These are phyloP conservation scores for Citrullus mucosospermus DNA, from an alignment of 306 rosid genomes.

Conservation along the genomic window DNA sequence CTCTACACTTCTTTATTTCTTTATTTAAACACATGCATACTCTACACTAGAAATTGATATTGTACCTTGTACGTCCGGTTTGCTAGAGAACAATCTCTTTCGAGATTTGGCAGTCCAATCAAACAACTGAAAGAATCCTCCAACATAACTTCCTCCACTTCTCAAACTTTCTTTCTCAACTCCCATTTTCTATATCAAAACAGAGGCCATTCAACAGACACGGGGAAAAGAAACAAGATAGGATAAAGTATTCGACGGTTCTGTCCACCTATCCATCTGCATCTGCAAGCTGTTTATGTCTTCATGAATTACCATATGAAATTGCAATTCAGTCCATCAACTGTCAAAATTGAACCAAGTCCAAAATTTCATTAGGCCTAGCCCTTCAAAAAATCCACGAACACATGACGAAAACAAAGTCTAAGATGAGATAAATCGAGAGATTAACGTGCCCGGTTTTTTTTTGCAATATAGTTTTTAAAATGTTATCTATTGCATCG, in stretches of 20 bases:
- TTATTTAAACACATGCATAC: not conserved
- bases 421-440: not conserved
- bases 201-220: conserved; percentile 19
- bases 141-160: conserved; percentile 53
- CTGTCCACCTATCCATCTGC: conserved; percentile 17
- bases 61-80: conserved; percentile 53
- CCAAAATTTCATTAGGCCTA: not conserved
- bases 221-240: conserved; percentile 3
- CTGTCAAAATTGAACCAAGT: not conserved
- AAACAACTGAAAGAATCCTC: conserved; percentile 78
- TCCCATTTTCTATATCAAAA: conserved; percentile 47
- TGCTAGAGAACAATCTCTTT: conserved; percentile 65
- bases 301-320: not conserved
- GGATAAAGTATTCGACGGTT: conserved; percentile 9
- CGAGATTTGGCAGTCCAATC: conserved; percentile 88
- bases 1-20: too few relatives aligned
- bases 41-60: not conserved
- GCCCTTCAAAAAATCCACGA: not conserved
- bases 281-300: not conserved
- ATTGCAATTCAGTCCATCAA: not conserved
- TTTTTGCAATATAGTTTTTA: not conserved
- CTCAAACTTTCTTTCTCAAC: conserved; percentile 55
- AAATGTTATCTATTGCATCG: not conserved
- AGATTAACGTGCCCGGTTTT: not conserved
- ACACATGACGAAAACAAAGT: not conserved